Conservation (phyloP, 2,329 filamentous ascomycete species). For the Ophiocordyceps robertsii region DNA sequence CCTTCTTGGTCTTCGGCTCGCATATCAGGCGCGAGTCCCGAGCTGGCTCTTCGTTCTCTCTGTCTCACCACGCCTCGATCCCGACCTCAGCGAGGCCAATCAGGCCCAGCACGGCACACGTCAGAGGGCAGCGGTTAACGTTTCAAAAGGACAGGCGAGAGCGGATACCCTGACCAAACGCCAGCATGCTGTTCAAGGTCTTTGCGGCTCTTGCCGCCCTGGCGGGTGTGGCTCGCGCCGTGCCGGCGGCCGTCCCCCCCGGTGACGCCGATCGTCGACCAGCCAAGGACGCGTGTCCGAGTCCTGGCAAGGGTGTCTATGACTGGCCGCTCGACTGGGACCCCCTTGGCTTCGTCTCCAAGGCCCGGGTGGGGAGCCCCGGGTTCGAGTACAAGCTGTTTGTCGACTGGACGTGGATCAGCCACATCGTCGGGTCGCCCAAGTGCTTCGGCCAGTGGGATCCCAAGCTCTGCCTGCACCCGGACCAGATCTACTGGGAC, state of each 20-base stretch:
- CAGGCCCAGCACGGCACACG: too few relatives aligned
- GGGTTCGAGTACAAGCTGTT: conserved; percentile 5
- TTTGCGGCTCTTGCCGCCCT: background rate
- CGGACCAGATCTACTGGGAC: conserved; percentile 4
- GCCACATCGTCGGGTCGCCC: conserved; percentile 5
- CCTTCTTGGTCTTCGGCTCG: too few relatives aligned
- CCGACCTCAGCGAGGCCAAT: too few relatives aligned
- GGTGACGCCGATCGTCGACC: background rate
- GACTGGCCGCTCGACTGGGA: conserved; percentile 6
- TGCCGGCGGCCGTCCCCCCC: background rate
- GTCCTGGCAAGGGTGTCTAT: background rate
- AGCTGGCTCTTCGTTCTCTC: too few relatives aligned
- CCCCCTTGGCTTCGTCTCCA: conserved; percentile 5
- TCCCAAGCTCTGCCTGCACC: conserved; percentile 4
- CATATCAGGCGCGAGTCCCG: too few relatives aligned
- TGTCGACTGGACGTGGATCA: conserved; percentile 10
- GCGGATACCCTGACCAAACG: background rate
- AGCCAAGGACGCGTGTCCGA: background rate
- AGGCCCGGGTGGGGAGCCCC: conserved; percentile 4
- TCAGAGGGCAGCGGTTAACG: too few relatives aligned
- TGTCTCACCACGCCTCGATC: too few relatives aligned
- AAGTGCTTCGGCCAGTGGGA: conserved; percentile 5
- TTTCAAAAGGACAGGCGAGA: too few relatives aligned
- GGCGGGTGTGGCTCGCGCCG: background rate
- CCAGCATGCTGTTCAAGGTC: background rate